Base-by-base conservation (phyloP, 2,329 filamentous ascomycete genomes). In the Claviceps maximensis region DNA sequence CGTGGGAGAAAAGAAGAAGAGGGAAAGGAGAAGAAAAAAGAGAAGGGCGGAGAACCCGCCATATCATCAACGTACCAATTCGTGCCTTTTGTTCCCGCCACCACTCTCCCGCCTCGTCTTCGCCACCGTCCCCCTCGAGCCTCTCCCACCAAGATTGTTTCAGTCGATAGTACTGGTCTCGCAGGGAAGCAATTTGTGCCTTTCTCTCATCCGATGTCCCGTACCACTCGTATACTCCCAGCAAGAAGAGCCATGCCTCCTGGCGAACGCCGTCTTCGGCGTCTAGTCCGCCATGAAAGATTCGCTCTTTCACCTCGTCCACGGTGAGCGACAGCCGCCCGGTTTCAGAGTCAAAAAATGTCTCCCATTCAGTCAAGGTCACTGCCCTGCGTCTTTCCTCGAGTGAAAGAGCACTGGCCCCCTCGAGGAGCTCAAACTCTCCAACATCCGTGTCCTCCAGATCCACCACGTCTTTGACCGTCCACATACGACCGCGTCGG, bases 81-180 rank as follows among this genome's bases (percentile, higher is more conserved):
- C 93, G 80, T 57, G 82, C 84, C 66, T 85, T 87, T 67, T 98
- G 93, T 68, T 98, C 93, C 57, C 89, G 84, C 91, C 91, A 98
- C 84, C 89, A 95, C 63, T 98, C 94, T 27, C 86, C 85, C 59
- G 91, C 81, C 59, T 95, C 87, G 2, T 83, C 76, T 27, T 88
- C 83, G 1, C 86, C 84, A 31, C 87, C 82, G 15, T 90, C 81
- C 53, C 95, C 90, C 2, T 93, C 79, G 60, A 96, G 83, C 40
- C 86, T 78, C 68, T 97, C 90, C 94, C 94, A 98, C 94, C 93
- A 98, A 0, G 86, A 79, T 6, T 86, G 89, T 69, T 98, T 98
- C 45, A 98, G 75, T 58, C 89, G 85, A 55, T 97, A 87, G 66
- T 97, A 98, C 61, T 94, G 89, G 61, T 98, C 93, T 10, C 93